Percentiles rank a stretch among this genome's conserved stretches.
These are phyloP conservation scores for Diplodia sapinea DNA, from an alignment of 2,329 filamentous ascomycete genomes.

Conservation along the genomic window DNA sequence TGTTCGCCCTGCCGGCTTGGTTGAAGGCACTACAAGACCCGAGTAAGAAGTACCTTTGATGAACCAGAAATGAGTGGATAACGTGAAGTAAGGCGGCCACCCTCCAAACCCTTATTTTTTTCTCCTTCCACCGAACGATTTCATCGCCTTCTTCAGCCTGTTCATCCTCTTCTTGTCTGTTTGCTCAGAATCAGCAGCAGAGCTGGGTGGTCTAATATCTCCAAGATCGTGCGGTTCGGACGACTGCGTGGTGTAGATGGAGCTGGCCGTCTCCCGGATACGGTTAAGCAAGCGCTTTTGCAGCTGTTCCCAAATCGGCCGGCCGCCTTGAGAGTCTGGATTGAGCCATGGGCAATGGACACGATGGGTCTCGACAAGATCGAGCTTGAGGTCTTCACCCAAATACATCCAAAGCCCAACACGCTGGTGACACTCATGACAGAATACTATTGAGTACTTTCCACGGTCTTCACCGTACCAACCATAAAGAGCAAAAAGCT, in stretches of 20 bases:
- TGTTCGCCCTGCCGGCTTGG: neutral
- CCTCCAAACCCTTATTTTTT: constrained; percentile 14
- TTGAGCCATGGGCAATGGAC: constrained; percentile 52
- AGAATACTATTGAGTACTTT: constrained; percentile 76
- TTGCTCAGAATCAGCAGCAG: constrained; percentile 26
- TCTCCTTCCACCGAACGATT: constrained; percentile 25
- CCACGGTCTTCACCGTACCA: constrained; percentile 62
- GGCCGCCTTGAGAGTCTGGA: constrained; percentile 39
- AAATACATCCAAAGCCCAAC: constrained; percentile 91
- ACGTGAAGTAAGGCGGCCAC: neutral
- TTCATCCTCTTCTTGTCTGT: constrained; percentile 27
- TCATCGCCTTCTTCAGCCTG: constrained; percentile 31
- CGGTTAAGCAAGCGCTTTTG: constrained; percentile 23
- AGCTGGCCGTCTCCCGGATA: constrained; percentile 10
- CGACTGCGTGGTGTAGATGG: constrained; percentile 18
- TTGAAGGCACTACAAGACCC: neutral
- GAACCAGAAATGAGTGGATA: neutral
- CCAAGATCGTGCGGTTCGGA: constrained; percentile 19
- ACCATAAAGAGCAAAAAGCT: constrained; percentile 51
- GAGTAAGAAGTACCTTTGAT: neutral
- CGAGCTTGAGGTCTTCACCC: constrained; percentile 42
- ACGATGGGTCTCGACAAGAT: constrained; percentile 47
- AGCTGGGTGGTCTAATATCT: constrained; percentile 23
- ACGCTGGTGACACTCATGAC: constrained; percentile 83
- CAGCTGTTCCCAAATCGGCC: constrained; percentile 48